Evolutionary conservation across 1,284 basidiomycete species (phyloP), one percentile per base, ranked within the genome.

Genomic region (Melampsora larici-populina): DNA sequence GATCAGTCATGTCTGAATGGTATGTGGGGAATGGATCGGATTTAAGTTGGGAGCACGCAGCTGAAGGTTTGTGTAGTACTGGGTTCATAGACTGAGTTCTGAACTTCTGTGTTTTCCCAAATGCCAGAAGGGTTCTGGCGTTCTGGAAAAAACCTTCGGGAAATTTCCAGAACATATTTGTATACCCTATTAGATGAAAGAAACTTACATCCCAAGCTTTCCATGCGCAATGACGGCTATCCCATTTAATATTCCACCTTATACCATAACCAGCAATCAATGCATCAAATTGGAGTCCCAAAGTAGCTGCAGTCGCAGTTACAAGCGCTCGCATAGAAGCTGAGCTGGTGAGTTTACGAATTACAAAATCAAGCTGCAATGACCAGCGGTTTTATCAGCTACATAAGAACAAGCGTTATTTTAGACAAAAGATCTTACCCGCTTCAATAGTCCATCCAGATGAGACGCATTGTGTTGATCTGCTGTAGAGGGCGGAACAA

Each of bases 201-300:
- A 36, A 3, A 9, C 36, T 36, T 36, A 36, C 36, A 36, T 36
- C 36, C 3, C 36, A 36, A 9, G 36, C 36, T 36, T 36, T 36
- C 36, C 36, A 36, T 36, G 36, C 3, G 3, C 11, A 11, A 29
- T 60, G 55, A 7, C 55, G 11, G n/a, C 29, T 60, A 29, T n/a
- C 29, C 55, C n/a, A n/a, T n/a, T n/a, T n/a, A n/a, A 60, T 55
- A 55, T 70, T 70, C 48, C 68, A 70, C 26, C 33, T 29, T 29
- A 70, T 70, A 58, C 68, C 68, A 70, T 70, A 55, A 21, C 68
- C 68, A 31, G 68, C 2, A 58, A 70, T 70, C 7, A 55, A 36
- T 58, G 33, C 60, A 70, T 36, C 49, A 18, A 70, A 55, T 58
- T 51, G 40, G 31, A 51, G 60, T 33, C 51, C 51, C 60, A 58